Conservation (phyloP, 108 stramenopile genomes). For the Skeletonema grethae region DNA sequence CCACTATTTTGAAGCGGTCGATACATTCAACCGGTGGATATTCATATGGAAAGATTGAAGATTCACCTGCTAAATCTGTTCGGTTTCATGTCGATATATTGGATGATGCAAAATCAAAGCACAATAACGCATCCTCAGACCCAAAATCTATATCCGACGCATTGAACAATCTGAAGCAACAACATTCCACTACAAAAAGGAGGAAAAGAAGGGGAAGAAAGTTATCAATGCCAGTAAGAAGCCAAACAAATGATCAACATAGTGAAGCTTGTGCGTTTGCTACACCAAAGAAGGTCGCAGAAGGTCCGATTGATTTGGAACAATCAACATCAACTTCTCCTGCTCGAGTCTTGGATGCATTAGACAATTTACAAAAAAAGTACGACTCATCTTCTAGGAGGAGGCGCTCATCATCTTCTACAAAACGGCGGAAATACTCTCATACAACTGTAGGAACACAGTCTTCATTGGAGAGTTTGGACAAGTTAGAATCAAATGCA, state of each 20-base stretch:
- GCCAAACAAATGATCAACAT: background rate
- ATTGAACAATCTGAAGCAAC: constrained; percentile 40
- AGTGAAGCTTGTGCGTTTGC: background rate
- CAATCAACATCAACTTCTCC: background rate
- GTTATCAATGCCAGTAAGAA: constrained; percentile 10
- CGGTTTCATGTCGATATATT: constrained; percentile 34
- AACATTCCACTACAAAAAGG: constrained; percentile 16
- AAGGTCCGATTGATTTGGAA: background rate
- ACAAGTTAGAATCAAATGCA: background rate
- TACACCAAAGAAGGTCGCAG: background rate
- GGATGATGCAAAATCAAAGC: constrained; percentile 5
- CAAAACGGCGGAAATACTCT: constrained; percentile 6
- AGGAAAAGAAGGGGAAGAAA: constrained; percentile 12
- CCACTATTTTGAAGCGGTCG: background rate
- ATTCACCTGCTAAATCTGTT: constrained; percentile 30
- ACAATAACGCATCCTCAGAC: background rate
- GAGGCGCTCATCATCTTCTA: constrained; percentile 6
- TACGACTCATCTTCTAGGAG: constrained; percentile 21
- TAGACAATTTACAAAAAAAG: constrained; percentile 39
- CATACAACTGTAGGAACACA: background rate
- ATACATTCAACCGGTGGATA: background rate
- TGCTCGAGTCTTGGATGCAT: constrained; percentile 25
- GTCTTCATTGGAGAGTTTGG: background rate
- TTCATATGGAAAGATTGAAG: background rate
- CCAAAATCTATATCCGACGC: constrained; percentile 37